Base-by-base conservation (phyloP, 1,284 basidiomycete genomes). In the Apiotrichum montevideense region DNA sequence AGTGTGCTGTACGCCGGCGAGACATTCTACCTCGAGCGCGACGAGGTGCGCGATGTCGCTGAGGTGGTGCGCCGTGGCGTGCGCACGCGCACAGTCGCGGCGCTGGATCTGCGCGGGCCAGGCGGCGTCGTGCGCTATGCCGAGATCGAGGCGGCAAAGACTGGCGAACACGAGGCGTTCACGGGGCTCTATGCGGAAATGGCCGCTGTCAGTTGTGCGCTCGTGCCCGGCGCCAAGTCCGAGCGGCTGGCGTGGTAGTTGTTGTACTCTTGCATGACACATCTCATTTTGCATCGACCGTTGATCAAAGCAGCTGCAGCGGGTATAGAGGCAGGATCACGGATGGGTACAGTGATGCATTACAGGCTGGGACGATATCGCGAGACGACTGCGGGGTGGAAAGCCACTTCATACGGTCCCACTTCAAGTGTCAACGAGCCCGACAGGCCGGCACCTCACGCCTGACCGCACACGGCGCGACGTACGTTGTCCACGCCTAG, bases 111-210 rank as follows among this genome's bases (percentile, higher is more conserved):
- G n/a, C 46, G 48, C 3, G 57, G 57, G 3, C 46, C 54, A 2
- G 60, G 60, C 33, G 45, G 54, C n/a, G 54, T 62, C 32, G 9
- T 43, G 41, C 60, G 52, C 13, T 54, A 49, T 43, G 60, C 55
- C 39, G 60, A 62, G 60, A 49, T 62, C 32, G 55, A 56, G 46
- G 42, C 35, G 4, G 8, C 21, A 21, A 21, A 21, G 21, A 21
- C 35, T 5, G 35, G 3, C 9, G n/a, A 14, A 3, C 10, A 39
- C 35, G 52, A 21, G 21, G 21, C 21, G 21, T 21, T 21, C 21
- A 21, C 37, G 29, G 41, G 33, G 9, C 29, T 61, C 29, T 61
- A 52, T 51, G 47, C 52, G 41, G 56, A 58, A 46, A 42, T 58
- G 7, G 60, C 56, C 15, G 51, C 35, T 13, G 51, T 52, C 4